A percentile compares a stretch with the other conserved stretches of the same genome.
Conservation (phyloP, 139 green algal species). For the Closterium sp. region DNA sequence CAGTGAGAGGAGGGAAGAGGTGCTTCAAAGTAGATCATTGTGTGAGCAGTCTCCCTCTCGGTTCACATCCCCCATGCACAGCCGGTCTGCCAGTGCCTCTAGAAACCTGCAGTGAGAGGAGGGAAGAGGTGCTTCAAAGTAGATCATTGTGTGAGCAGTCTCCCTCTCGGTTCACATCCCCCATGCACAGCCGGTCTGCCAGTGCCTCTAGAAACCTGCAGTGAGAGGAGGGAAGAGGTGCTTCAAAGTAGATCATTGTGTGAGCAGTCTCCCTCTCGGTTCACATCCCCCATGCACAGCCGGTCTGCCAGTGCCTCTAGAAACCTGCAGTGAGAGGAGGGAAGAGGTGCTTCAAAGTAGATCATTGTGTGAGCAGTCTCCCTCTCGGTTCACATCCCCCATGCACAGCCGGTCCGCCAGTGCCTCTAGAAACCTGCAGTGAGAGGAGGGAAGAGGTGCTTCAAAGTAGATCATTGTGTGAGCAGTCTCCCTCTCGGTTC, state of each 20-base stretch:
- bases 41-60: constrained; percentile 62
- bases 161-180: constrained; percentile 78
- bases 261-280: constrained; percentile 69
- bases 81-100: constrained; percentile 61
- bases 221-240: neutral
- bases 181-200: constrained; percentile 71
- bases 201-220: constrained; percentile 55
- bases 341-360: no score
- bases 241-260: no score
- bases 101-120: constrained; percentile 31
- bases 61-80: constrained; percentile 80
- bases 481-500: constrained; percentile 72
- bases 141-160: constrained; percentile 15
- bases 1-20: neutral
- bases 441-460: neutral
- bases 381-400: constrained; percentile 77
- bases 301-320: constrained; percentile 62
- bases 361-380: constrained; percentile 41
- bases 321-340: constrained; percentile 7
- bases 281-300: constrained; percentile 76
- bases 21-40: no score
- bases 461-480: neutral
- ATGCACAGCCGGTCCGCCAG: constrained; percentile 75
- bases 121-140: no score
- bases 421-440: constrained; percentile 36